Percentiles rank a stretch among this genome's conserved stretches.
phyloP scores from a whole-genome alignment of 352 stramenopile species.

The Phytophthora cactorum region DNA sequence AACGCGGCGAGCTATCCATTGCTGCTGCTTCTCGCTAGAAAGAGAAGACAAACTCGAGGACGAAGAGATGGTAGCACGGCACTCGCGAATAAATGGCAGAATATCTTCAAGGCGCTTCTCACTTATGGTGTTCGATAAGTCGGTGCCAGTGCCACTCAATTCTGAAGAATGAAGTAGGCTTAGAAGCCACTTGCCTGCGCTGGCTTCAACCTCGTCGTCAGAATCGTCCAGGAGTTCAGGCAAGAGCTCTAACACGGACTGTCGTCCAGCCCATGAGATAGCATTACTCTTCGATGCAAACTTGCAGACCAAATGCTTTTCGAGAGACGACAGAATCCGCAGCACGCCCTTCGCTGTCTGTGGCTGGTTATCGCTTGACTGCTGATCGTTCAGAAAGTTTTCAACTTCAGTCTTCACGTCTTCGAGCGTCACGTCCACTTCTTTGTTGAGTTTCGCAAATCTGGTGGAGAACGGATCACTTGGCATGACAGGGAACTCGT shows the following conservation, averaged over 20 bases:
- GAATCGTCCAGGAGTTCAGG: slow-evolving; percentile 16
- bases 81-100: slow-evolving; percentile 38
- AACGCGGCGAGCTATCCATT: slow-evolving; percentile 41
- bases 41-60: slow-evolving; percentile 32
- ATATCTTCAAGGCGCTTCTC: slow-evolving; percentile 30
- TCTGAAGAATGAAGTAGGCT: slow-evolving; percentile 11
- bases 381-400: slow-evolving; percentile 32
- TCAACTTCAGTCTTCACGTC: slow-evolving; percentile 40
- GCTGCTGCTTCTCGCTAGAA: slow-evolving; percentile 35
- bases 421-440: slow-evolving; percentile 29
- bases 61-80: slow-evolving; percentile 26
- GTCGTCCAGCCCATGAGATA: slow-evolving; percentile 24
- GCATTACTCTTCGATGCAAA: slow-evolving; percentile 21
- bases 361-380: slow-evolving; percentile 13
- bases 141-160: not conserved
- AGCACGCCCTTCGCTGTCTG: slow-evolving; percentile 42
- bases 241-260: slow-evolving; percentile 36
- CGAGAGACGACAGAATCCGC: slow-evolving; percentile 46
- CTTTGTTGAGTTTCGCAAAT: slow-evolving; percentile 19
- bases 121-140: not conserved
- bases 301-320: slow-evolving; percentile 33
- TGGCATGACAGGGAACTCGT: slow-evolving; percentile 32
- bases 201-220: slow-evolving; percentile 10
- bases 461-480: slow-evolving; percentile 24
- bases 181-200: slow-evolving; percentile 16